Evolutionary conservation across 768 basidiomycete species (phyloP).

Genomic region (Suillus subluteus): DNA sequence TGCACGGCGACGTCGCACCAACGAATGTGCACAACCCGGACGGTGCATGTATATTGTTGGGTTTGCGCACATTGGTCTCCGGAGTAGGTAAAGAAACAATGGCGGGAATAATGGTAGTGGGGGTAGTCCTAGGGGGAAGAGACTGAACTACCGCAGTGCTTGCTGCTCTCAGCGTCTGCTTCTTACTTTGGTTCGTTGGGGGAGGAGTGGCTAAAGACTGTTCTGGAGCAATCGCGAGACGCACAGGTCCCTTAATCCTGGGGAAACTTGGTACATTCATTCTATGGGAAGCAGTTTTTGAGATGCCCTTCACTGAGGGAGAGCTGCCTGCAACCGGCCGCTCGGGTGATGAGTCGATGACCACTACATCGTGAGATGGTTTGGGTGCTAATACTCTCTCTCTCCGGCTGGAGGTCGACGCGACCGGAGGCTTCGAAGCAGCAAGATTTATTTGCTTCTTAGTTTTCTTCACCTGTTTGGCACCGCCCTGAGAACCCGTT

Average conservation of each 20-base stretch:
- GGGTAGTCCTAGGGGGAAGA: neutral
- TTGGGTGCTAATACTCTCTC: neutral
- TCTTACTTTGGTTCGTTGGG: conserved; percentile 11
- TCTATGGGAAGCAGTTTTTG: neutral
- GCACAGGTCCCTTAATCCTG: neutral
- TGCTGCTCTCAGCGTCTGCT: neutral
- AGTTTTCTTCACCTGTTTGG: neutral
- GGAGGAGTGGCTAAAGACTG: conserved; percentile 19
- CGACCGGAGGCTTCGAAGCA: neutral
- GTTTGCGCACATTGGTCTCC: conserved; percentile 14
- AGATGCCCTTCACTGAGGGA: neutral
- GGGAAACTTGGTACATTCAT: neutral
- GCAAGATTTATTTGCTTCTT: neutral
- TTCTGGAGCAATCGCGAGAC: neutral
- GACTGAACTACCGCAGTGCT: neutral
- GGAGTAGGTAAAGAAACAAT: conserved; percentile 23
- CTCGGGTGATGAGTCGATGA: neutral
- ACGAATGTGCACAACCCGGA: neutral
- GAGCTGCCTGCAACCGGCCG: neutral
- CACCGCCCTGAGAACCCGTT: neutral
- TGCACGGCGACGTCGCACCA: neutral
- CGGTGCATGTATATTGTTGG: neutral
- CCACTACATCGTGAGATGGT: neutral
- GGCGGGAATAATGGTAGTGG: neutral
- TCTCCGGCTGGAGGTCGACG: neutral